Base-by-base conservation (phyloP, 768 basidiomycete species). In the Xerocomellus intermedius region DNA sequence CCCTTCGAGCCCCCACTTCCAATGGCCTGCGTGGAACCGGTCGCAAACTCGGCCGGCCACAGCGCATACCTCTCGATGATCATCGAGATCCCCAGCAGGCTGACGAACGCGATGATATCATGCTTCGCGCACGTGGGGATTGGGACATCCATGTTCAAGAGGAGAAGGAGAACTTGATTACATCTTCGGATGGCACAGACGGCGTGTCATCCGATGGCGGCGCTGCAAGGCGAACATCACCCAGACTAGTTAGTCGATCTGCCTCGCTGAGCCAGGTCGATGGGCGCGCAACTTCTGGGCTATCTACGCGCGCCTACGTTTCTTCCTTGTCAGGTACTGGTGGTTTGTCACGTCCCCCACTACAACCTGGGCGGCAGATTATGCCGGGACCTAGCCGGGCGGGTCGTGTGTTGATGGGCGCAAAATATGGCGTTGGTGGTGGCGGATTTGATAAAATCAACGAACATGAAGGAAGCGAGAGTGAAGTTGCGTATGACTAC, bases 391-490 rank as follows among this genome's bases (percentile, higher is more conserved):
- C 77, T 30, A 77, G 64, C 57, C 74, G 82, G 49, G 74, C 80
- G 13, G 80, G 77, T 12, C 75, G 82, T n/a, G 70, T 81, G 12
- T 71, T 81, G 66, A 81, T 81, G 70, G 68, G 60, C 38, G 44
- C 59, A 42, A 72, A 74, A 56, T 72, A 69, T 42, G 69, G 73
- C 36, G 54, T 46, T 4, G 54, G 62, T 30, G 54, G 65, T 17
- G 61, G 66, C 24, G 70, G 73, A 28, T 73, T 81, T 46, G 82
- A 83, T 59, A 77, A 79, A 51, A 81, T 83, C 30, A 77, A 75
- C 39, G 77, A 80, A 60, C 52, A 68, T 7, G 80, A 80, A 45
- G 64, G 64, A 14, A 75, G 72, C 42, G 80, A 79, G 50, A 73
- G 67, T 37, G 76, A 77, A 54, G 61, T 68, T 55, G 69, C 61